These are phyloP conservation scores for Aspergillus conjunctus DNA, from an alignment of 495 filamentous ascomycete genomes.

Conservation along the genomic window DNA sequence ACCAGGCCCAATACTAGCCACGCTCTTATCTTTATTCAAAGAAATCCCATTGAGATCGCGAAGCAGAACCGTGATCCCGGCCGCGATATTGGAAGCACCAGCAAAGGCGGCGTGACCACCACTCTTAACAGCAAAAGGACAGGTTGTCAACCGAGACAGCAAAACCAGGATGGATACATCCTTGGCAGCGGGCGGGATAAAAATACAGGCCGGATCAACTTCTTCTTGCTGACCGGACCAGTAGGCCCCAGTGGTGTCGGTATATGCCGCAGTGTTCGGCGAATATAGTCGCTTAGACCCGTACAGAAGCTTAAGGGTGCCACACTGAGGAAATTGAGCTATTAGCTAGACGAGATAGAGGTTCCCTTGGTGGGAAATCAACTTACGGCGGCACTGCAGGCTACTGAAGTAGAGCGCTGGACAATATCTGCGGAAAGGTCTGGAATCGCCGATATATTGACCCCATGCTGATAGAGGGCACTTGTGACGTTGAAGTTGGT, in stretches of 20 bases:
- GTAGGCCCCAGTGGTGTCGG: constrained; percentile 30
- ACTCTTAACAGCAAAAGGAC: constrained; percentile 46
- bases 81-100: constrained; percentile 27
- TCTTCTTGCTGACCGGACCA: constrained; percentile 52
- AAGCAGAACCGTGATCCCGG: constrained; percentile 34
- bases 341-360: background rate
- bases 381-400: constrained; percentile 1
- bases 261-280: constrained; percentile 16
- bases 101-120: constrained; percentile 42
- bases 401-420: constrained; percentile 13
- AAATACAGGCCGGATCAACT: constrained; percentile 29
- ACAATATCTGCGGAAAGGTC: constrained; percentile 16
- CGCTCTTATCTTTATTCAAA: background rate
- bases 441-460: constrained; percentile 23
- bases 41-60: background rate
- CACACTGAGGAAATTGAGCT: background rate
- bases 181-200: constrained; percentile 24
- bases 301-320: constrained; percentile 25
- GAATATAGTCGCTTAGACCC: constrained; percentile 16
- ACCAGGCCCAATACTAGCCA: constrained; percentile 33
- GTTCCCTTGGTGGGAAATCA: background rate
- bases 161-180: constrained; percentile 29
- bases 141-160: constrained; percentile 23
- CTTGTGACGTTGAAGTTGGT: constrained; percentile 21
- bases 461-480: constrained; percentile 20